Base-by-base conservation (phyloP, 768 basidiomycete genomes). In the Ephemerocybe angulata region DNA sequence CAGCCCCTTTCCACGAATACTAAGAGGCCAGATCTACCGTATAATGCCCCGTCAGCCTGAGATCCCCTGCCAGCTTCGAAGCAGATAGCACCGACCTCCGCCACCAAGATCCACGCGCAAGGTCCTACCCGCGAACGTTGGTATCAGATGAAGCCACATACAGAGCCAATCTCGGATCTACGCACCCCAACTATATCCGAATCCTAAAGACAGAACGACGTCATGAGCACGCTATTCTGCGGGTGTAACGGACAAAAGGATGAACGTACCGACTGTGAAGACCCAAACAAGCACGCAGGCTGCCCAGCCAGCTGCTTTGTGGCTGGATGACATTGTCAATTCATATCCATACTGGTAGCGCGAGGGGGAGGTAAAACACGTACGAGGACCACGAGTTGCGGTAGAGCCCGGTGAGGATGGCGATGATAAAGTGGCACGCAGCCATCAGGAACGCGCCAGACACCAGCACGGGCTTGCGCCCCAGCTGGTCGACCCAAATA, bases 361-460 rank as follows among this genome's bases (percentile, higher is more conserved):
- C 27, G 21, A 41, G 19, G 35, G 30, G 55, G 19, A 40, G 10
- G 31, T 25, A 3, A 11, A 21, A 50, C 15, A 72, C 79, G 62
- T 71, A 79, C 76, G 56, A 56, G 1, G 47, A 44, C 83, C 86
- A 90, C n/a, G 72, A 67, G 30, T 82, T 66, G 29, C 81, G 76
- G 71, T 73, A 88, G 4, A 81, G 61, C 0, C 81, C 84, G 50
- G 81, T 83, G 24, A 90, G 70, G 44, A 86, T 76, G 7, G 86
- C 88, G 42, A 90, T 74, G 38, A 87, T 83, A 53, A 90, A 69
- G 62, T 90, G 88, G 55, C 86, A 86, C 77, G 65, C 72, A 38
- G 81, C 87, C 87, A 88, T 89, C 38, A 85, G 61, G 69, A 89
- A 83, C 3, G 86, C 87, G 7, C 87, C 87, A n/a, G 84, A 86